Conservation (phyloP, 768 basidiomycete genomes). For the Serpula lacrymans region DNA sequence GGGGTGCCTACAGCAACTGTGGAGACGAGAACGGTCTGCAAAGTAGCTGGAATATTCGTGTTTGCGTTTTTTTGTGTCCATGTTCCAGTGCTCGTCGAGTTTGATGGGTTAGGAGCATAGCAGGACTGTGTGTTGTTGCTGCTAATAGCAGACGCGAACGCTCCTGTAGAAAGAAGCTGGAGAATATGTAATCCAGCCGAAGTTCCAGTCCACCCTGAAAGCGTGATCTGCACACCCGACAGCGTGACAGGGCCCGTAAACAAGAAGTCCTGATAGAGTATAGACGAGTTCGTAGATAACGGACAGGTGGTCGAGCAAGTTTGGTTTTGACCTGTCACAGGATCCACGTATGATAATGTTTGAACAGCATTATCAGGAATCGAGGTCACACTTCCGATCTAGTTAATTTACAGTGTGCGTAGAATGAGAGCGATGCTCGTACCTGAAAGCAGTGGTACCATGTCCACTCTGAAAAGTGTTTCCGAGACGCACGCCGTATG, state of each 20-base stretch:
- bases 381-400: constrained; percentile 64
- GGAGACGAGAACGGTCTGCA: constrained; percentile 69
- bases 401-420: constrained; percentile 4
- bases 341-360: constrained; percentile 74
- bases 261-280: constrained; percentile 92
- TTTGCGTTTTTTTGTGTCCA: constrained; percentile 66
- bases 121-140: constrained; percentile 65
- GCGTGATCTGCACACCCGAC: constrained; percentile 85
- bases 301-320: constrained; percentile 83
- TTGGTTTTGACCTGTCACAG: constrained; percentile 64
- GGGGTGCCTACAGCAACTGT: constrained; percentile 62
- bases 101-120: constrained; percentile 74
- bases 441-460: constrained; percentile 90
- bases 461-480: constrained; percentile 83
- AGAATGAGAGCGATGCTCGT: constrained; percentile 24
- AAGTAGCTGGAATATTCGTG: constrained; percentile 79
- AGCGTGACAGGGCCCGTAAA: constrained; percentile 63
- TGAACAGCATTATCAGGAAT: constrained; percentile 87
- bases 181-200: constrained; percentile 84
- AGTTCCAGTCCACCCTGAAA: constrained; percentile 71
- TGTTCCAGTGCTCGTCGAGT: constrained; percentile 58
- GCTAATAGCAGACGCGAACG: constrained; percentile 75
- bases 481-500: constrained; percentile 81
- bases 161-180: constrained; percentile 91
- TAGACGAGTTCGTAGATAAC: constrained; percentile 66